These are phyloP conservation scores for Candida morakotiae DNA, from an alignment of 805 yeast genomes.

Conservation along the genomic window DNA sequence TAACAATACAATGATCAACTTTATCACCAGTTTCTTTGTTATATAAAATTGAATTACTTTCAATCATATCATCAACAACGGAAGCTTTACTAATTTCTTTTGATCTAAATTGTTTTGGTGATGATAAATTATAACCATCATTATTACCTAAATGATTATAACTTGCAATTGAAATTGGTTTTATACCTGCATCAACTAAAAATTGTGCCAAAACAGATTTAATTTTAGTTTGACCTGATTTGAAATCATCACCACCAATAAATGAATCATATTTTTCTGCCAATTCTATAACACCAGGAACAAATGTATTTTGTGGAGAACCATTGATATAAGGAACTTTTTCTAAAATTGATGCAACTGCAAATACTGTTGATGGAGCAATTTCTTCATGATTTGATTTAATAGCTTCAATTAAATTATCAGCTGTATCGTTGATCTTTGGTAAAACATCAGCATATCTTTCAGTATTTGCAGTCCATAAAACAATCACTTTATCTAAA, in stretches of 20 bases:
- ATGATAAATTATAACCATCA: conserved; percentile 88
- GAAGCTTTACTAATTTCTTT: conserved; percentile 92
- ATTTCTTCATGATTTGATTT: conserved; percentile 79
- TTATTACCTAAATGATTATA: conserved; percentile 96
- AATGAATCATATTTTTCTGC: conserved; percentile 73
- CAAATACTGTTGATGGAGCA: conserved; percentile 91
- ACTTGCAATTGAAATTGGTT: conserved; percentile 90
- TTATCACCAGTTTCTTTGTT: conserved; percentile 71
- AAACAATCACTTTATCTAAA: conserved; percentile 82
- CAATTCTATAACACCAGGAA: conserved; percentile 88
- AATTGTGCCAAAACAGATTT: conserved; percentile 96
- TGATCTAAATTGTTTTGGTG: conserved; percentile 91
- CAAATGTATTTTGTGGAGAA: conserved; percentile 96
- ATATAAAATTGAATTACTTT: conserved; percentile 79
- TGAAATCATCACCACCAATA: conserved; percentile 97
- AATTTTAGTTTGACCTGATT: conserved; percentile 92
- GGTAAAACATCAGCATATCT: conserved; percentile 73
- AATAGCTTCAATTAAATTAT: conserved; percentile 68
- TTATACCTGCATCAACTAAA: conserved; percentile 95
- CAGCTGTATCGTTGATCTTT: conserved; percentile 88
- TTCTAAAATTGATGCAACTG: conserved; percentile 89
- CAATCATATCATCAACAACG: conserved; percentile 92
- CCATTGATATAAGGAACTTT: conserved; percentile 90
- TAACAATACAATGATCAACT: conserved; percentile 92
- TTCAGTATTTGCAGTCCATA: conserved; percentile 98